Conservation (phyloP, 1,139 yeast genomes). For the Insectozyma bohioensis region DNA sequence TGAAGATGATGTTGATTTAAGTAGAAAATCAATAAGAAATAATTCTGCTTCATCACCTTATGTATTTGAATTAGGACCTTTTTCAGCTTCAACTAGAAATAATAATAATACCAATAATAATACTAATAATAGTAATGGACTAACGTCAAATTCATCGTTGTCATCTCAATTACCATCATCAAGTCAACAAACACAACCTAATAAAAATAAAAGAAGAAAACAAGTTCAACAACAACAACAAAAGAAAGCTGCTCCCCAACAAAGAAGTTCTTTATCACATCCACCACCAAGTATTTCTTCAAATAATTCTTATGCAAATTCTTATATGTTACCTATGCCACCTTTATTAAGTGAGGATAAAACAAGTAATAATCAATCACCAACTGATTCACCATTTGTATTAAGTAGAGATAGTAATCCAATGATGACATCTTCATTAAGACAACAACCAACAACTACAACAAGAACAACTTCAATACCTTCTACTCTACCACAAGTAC, state of each 20-base stretch:
- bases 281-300: constrained; percentile 8
- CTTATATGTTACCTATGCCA: constrained; percentile 22
- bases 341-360: constrained; percentile 15
- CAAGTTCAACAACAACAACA: constrained; percentile 5
- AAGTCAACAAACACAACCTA: constrained; percentile 3
- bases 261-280: constrained; percentile 3
- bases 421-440: constrained; percentile 14
- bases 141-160: constrained; percentile 1
- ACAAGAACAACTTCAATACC: constrained; percentile 4
- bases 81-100: constrained; percentile 10
- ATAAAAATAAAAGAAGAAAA: constrained; percentile 5
- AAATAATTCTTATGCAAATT: constrained; percentile 9
- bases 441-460: constrained; percentile 11
- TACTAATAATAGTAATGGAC: not conserved
- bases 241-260: constrained; percentile 2
- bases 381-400: constrained; percentile 12
- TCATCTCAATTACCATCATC: constrained; percentile 6
- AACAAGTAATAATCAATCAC: not conserved
- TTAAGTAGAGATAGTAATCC: constrained; percentile 13
- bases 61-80: constrained; percentile 18
- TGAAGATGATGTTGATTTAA: constrained; percentile 14
- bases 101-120: constrained; percentile 2
- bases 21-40: constrained; percentile 13
- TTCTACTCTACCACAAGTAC: constrained; percentile 2
- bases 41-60: constrained; percentile 18